Evolutionary conservation across 441 rosid genomes (phyloP).

Genomic region (Hura crepitans): DNA sequence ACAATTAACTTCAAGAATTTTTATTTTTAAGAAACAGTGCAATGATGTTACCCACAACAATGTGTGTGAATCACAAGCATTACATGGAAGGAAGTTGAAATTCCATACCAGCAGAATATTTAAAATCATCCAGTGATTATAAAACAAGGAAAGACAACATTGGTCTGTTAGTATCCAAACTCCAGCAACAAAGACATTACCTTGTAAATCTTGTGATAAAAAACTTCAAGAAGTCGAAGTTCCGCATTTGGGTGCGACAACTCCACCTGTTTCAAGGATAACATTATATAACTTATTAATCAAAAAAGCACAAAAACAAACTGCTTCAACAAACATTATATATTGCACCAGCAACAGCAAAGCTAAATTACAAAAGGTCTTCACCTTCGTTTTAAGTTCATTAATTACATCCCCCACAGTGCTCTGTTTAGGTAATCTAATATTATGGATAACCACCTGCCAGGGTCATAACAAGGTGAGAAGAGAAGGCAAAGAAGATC

Average conservation of each 20-base stretch:
- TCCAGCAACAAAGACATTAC: constrained; percentile 33
- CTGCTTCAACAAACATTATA: background rate
- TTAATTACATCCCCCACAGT: constrained; percentile 82
- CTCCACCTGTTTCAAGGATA: constrained; percentile 54
- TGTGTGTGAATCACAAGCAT: background rate
- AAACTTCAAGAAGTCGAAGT: constrained; percentile 89
- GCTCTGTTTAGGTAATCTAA: constrained; percentile 94
- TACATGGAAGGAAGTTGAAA: background rate
- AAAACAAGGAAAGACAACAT: background rate
- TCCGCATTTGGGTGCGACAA: constrained; percentile 85
- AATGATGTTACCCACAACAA: background rate
- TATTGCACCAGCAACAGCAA: background rate
- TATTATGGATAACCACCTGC: constrained; percentile 76
- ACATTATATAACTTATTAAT: background rate
- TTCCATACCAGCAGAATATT: background rate
- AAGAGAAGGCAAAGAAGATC: constrained; percentile 9
- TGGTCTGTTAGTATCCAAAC: background rate
- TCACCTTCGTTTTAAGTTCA: constrained; percentile 82
- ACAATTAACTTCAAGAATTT: background rate
- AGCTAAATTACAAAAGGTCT: background rate
- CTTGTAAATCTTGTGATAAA: constrained; percentile 90
- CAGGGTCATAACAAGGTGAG: constrained; percentile 21
- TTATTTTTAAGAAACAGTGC: background rate
- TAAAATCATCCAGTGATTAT: background rate
- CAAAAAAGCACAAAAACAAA: background rate